These are phyloP conservation scores for Penicillium argentinense DNA, from an alignment of 495 filamentous ascomycete species.

Conservation along the genomic window DNA sequence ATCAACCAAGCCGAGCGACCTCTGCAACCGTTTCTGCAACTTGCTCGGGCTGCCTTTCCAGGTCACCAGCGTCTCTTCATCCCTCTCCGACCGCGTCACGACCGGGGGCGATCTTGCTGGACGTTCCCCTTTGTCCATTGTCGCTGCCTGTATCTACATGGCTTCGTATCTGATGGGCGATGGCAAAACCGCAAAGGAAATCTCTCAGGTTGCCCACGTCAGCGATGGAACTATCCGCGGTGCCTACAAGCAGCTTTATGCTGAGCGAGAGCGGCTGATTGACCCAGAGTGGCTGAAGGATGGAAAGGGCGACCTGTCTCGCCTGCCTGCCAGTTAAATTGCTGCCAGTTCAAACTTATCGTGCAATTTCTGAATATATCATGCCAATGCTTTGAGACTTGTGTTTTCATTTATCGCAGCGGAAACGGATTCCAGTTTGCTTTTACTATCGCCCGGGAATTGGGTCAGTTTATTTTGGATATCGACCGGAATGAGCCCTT, in stretches of 20 bases:
- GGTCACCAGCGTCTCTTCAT: conserved; percentile 69
- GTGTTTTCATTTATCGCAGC: no score
- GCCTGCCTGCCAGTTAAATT: conserved; percentile 57
- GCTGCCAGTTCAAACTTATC: not conserved
- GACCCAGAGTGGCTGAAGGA: conserved; percentile 70
- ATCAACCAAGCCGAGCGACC: conserved; percentile 78
- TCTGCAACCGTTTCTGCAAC: conserved; percentile 87
- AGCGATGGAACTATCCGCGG: conserved; percentile 95
- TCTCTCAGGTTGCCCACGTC: conserved; percentile 75
- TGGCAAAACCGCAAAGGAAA: conserved; percentile 78
- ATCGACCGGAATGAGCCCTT: no score
- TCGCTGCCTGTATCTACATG: conserved; percentile 96
- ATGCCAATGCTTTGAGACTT: no score
- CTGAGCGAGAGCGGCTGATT: conserved; percentile 69
- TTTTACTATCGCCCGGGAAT: no score
- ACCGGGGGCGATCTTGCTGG: conserved; percentile 78
- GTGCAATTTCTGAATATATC: no score
- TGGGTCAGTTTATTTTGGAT: no score
- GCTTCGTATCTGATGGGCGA: conserved; percentile 79
- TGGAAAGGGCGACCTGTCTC: conserved; percentile 65
- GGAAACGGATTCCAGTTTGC: no score
- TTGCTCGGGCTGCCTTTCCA: conserved; percentile 67
- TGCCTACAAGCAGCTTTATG: conserved; percentile 85
- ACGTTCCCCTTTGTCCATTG: conserved; percentile 90
- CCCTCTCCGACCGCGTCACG: conserved; percentile 71